Conservation (phyloP, 768 basidiomycete genomes). For the Macrolepiota dolichaula region DNA sequence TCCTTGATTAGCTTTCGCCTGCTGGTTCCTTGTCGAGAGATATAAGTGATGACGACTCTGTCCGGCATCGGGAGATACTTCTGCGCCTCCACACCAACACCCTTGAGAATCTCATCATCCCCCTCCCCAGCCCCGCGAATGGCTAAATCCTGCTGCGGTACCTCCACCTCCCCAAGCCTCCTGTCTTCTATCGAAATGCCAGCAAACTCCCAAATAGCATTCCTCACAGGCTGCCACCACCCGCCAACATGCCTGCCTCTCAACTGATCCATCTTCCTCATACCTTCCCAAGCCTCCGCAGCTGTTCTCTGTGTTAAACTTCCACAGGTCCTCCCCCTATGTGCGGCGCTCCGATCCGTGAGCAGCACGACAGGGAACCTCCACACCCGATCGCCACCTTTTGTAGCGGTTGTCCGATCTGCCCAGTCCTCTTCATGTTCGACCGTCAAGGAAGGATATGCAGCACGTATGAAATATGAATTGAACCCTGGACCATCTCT, state of each 20-base stretch:
- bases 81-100: conserved; percentile 21
- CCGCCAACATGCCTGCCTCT: conserved; percentile 42
- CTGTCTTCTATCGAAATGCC: conserved; percentile 25
- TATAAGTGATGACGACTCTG: conserved; percentile 67
- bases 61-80: conserved; percentile 37
- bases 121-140: conserved; percentile 12
- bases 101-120: conserved; percentile 18
- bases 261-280: conserved; percentile 32
- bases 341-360: conserved; percentile 74
- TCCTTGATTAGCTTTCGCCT: conserved; percentile 49
- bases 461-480: conserved; percentile 68
- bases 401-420: conserved; percentile 48
- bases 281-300: conserved; percentile 59
- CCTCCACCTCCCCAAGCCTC: conserved; percentile 5
- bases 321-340: conserved; percentile 63
- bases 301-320: conserved; percentile 68
- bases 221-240: conserved; percentile 81
- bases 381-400: conserved; percentile 49
- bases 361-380: conserved; percentile 69
- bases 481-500: conserved; percentile 80
- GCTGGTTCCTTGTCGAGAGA: conserved; percentile 56
- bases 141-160: conserved; percentile 6
- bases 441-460: conserved; percentile 66
- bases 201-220: conserved; percentile 65
- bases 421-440: conserved; percentile 71